Conservation (phyloP, 768 basidiomycete genomes). For the Termitomyces sp. region DNA sequence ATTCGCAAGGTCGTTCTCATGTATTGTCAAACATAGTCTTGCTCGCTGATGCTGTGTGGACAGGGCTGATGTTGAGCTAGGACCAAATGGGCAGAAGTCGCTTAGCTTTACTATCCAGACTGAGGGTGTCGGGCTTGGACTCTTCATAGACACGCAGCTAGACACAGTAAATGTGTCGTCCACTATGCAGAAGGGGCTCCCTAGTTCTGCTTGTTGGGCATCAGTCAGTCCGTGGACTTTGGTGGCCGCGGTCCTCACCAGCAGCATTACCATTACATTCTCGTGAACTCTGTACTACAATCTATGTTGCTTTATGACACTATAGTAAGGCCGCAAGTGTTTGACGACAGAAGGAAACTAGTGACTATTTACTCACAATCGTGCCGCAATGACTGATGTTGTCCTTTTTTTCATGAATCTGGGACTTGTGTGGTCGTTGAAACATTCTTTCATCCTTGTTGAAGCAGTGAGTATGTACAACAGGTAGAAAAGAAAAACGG, state of each 20-base stretch:
- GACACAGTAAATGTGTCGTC: slow-evolving; percentile 9
- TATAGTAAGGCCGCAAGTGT: too few relatives aligned
- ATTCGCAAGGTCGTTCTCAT: slow-evolving; percentile 1
- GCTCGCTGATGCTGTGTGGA: not conserved
- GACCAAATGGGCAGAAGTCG: slow-evolving; percentile 2
- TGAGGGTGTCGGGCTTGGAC: slow-evolving; percentile 6
- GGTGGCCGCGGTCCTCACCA: not conserved
- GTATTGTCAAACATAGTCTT: not conserved
- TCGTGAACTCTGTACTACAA: too few relatives aligned
- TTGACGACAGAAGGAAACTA: too few relatives aligned
- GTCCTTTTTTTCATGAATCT: too few relatives aligned
- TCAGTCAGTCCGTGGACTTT: not conserved
- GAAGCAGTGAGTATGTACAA: too few relatives aligned
- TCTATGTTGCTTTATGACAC: too few relatives aligned
- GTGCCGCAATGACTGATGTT: too few relatives aligned
- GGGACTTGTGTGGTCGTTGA: too few relatives aligned
- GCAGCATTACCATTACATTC: not conserved
- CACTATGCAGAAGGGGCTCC: slow-evolving; percentile 3
- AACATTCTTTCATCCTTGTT: too few relatives aligned
- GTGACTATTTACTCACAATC: too few relatives aligned
- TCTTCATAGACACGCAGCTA: slow-evolving; percentile 11
- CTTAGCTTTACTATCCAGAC: slow-evolving; percentile 7
- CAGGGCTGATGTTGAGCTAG: slow-evolving; percentile 1
- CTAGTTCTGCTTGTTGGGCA: not conserved
- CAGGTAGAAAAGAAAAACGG: too few relatives aligned